A percentile compares a stretch with the other conserved stretches of the same genome.
phyloP scores from a whole-genome alignment of 1,139 yeast genomes.

The Saccharomycopsis hybrid region DNA sequence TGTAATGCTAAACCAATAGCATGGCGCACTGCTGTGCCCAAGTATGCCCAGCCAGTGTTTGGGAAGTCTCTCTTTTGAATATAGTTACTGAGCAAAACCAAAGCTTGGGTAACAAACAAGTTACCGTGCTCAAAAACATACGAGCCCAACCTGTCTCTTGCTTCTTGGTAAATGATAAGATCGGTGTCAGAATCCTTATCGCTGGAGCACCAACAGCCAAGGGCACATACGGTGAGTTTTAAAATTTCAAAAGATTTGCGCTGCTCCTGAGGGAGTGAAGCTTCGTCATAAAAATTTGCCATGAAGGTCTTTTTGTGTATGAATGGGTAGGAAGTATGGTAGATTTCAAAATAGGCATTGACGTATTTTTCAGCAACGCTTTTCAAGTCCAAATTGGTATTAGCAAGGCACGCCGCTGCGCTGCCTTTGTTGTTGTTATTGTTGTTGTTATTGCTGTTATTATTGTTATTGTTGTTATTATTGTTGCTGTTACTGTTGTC shows the following conservation, averaged over 20 bases:
- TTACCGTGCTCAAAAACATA: conserved; percentile 50
- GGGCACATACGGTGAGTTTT: conserved; percentile 47
- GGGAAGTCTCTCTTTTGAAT: conserved; percentile 58
- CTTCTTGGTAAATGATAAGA: conserved; percentile 45
- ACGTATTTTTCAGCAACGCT: conserved; percentile 32
- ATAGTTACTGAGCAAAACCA: conserved; percentile 51
- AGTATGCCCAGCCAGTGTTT: conserved; percentile 59
- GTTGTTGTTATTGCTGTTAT: background rate
- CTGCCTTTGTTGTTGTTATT: background rate
- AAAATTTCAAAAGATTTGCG: conserved; percentile 42
- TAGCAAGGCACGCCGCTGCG: background rate
- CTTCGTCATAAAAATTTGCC: conserved; percentile 37
- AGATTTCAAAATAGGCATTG: conserved; percentile 43
- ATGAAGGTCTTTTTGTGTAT: conserved; percentile 49
- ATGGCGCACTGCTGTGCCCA: conserved; percentile 61
- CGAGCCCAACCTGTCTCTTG: conserved; percentile 36
- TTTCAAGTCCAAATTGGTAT: background rate
- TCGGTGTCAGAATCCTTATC: conserved; percentile 47
- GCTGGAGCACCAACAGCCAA: conserved; percentile 57
- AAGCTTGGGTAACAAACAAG: conserved; percentile 44
- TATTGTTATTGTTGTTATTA: background rate
- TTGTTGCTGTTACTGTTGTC: background rate
- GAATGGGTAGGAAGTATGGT: conserved; percentile 57
- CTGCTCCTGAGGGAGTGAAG: conserved; percentile 30
- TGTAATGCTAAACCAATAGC: conserved; percentile 53